Base-by-base conservation (phyloP, 768 basidiomycete species). In the Roridomyces roridus region DNA sequence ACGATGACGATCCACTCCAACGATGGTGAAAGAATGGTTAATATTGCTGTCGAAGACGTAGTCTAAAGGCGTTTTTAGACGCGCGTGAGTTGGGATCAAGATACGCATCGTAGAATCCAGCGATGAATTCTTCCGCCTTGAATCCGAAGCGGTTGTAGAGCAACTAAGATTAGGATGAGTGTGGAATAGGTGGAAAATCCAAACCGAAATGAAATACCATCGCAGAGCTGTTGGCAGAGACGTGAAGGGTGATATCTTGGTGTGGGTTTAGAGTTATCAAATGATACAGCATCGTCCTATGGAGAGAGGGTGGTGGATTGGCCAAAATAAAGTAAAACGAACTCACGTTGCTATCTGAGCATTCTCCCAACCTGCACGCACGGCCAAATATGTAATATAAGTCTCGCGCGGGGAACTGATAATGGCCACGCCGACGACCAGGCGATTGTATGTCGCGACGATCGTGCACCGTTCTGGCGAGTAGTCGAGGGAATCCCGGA, bases 61-160 rank as follows among this genome's bases (percentile, higher is more conserved):
- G 72, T 43, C 85, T 79, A 71, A 92, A 89, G 6, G 91, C 92
- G 67, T 94, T 93, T 72, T 88, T 91, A 6, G 91, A 92, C 4
- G 81, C 82, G 50, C 84, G 82, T 17, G 89, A 90, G 23, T 84
- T 75, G 4, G 83, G 71, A 63, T 87, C 84, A n/a, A 92, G 76
- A 68, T 92, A 92, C 40, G 87, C 80, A 40, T 90, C 87, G 62
- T 94, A 94, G 65, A 94, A 93, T 18, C 88, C 89, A 20, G 83
- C 85, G 20, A 93, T 80, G 56, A 92, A 92, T 66, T 89, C 90
- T 71, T 93, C 91, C 0, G 89, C 88, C 63, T 94, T 93, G 79
- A 94, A 92, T 24, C 92, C 91, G 64, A 94, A 92, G 46, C 85
- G 86, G 60, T 94, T 93, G 72, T 93, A 94, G 17, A 94, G 70